phyloP scores from a whole-genome alignment of 345 rosid genomes.

The Noccaea caerulescens region DNA sequence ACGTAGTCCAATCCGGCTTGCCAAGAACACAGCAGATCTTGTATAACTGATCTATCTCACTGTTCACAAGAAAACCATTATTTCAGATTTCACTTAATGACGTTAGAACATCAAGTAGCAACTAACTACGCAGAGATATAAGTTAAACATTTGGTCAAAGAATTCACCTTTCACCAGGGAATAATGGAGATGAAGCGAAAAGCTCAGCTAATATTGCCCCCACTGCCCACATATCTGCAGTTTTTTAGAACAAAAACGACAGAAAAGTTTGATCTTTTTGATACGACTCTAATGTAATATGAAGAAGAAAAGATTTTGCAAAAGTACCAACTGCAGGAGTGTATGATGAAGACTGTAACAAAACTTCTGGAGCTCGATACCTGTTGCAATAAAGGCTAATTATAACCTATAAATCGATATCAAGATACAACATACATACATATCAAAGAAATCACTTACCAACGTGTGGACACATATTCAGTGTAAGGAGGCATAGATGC shows the following conservation, averaged over 20 bases:
- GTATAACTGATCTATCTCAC: conserved; percentile 90
- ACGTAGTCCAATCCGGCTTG: conserved; percentile 69
- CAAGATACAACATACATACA: not conserved
- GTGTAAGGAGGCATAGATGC: conserved; percentile 91
- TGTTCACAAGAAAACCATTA: conserved; percentile 40
- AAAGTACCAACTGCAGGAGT: conserved; percentile 87
- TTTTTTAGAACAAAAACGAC: not conserved
- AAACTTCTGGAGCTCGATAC: conserved; percentile 98
- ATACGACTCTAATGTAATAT: not conserved
- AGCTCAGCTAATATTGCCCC: conserved; percentile 95
- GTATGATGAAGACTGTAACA: conserved; percentile 78
- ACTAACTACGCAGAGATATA: not conserved
- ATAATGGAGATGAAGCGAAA: conserved; percentile 80
- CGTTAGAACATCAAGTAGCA: not conserved
- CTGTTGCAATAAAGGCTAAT: conserved; percentile 43
- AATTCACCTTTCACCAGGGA: conserved; percentile 92
- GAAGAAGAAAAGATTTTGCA: conserved; percentile 6
- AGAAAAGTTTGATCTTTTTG: conserved; percentile 6
- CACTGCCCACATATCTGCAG: conserved; percentile 91
- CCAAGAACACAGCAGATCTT: conserved; percentile 90
- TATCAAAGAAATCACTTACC: conserved; percentile 53
- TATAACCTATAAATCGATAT: not conserved
- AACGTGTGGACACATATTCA: conserved; percentile 95
- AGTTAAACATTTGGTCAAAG: not conserved
- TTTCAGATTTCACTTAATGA: not conserved